Base-by-base conservation (phyloP, 352 stramenopile species). In the Phytopythium boreale region DNA sequence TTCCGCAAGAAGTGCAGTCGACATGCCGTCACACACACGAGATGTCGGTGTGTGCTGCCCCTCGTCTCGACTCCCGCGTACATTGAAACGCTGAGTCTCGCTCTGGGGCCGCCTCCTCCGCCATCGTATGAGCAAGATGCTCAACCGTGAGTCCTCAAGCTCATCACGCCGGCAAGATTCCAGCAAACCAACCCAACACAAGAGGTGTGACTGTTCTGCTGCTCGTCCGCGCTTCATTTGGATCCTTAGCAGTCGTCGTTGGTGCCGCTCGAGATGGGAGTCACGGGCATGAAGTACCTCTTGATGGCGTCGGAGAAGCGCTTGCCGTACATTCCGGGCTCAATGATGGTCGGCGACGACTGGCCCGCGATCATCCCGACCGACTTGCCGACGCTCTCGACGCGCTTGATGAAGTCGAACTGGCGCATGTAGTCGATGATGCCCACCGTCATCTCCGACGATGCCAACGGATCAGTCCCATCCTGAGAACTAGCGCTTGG, bases 351-450 rank as follows among this genome's bases (percentile, higher is more conserved):
- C 11, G 93, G 93, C 49, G 98, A 98, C 24, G 93, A 97, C 62
- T 98, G 93, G 9, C 97, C 97, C 43, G 98, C 97, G 24, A 99
- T 98, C 97, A 99, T 99, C 14, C 95, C 92, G 27, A 99, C 89
- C 65, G 89, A 98, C 74, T 99, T 99, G 27, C 96, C 96, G 34
- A 99, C 95, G 70, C 97, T 97, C 71, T 99, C 97, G 68, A 99
- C 98, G 27, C 98, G 93, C 74, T 99, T 99, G 66, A 99, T 93
- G 58, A 99, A 92, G 74, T 99, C 97, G 70, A 99, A 99, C 63
- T 98, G 97, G 8, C 97, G 82, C 80, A 99, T 92, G 68, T 99
- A 99, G 80, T 99, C 97, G 72, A 99, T 99, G 62, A 99, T 99
- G 8, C 97, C 97, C 24, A 99, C 93, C 17, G 98, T 96, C 68